phyloP scores from a whole-genome alignment of 805 yeast species.

The Clavispora carvajalis region DNA sequence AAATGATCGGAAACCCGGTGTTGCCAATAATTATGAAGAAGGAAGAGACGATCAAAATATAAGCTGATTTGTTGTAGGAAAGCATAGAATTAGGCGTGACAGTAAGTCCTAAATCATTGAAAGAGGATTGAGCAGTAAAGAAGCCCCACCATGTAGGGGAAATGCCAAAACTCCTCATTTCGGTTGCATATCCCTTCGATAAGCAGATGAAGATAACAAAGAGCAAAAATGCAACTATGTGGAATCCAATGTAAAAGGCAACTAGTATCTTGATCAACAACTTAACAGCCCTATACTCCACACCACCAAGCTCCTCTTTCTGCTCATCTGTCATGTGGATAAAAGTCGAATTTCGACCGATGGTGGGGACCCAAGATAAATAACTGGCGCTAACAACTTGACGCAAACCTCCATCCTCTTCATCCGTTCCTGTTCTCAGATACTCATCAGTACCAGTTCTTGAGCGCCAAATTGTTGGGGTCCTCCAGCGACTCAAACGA shows the following conservation, averaged over 20 bases:
- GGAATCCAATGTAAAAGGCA: slow-evolving; percentile 72
- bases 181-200: slow-evolving; percentile 35
- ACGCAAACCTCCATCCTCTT: slow-evolving; percentile 16
- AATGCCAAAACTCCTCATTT: slow-evolving; percentile 52
- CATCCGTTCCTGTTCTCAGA: slow-evolving; percentile 14
- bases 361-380: slow-evolving; percentile 83
- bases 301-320: slow-evolving; percentile 94
- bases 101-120: slow-evolving; percentile 82
- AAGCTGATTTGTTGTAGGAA: slow-evolving; percentile 59
- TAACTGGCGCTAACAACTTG: slow-evolving; percentile 53
- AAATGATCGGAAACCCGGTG: slow-evolving; percentile 85
- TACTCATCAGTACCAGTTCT: slow-evolving; percentile 13
- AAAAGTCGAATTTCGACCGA: slow-evolving; percentile 91
- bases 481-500: slow-evolving; percentile 13
- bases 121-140: slow-evolving; percentile 73
- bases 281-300: slow-evolving; percentile 87
- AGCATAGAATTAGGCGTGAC: slow-evolving; percentile 77
- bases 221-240: slow-evolving; percentile 47
- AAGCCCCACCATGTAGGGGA: slow-evolving; percentile 91
- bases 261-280: slow-evolving; percentile 62
- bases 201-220: slow-evolving; percentile 53
- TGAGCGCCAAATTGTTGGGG: slow-evolving; percentile 9
- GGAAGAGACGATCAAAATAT: slow-evolving; percentile 54
- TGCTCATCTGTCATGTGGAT: slow-evolving; percentile 76
- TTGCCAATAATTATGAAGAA: slow-evolving; percentile 86